phyloP scores from a whole-genome alignment of 805 yeast species.

The Kodamaea laetipori region DNA sequence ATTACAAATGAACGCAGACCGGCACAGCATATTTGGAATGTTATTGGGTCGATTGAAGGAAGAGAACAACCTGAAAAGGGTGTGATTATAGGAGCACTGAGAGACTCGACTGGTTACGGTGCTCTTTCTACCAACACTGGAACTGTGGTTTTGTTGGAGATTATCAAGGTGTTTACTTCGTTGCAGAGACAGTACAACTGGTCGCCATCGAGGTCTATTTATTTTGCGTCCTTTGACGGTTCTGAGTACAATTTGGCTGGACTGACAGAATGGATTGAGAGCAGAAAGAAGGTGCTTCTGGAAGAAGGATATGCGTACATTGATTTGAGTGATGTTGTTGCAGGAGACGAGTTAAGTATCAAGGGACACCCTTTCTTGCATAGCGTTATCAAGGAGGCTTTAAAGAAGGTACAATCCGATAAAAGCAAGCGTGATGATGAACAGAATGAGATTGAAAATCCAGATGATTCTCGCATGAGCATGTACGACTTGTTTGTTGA shows the following conservation, averaged over 20 bases:
- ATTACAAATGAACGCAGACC: constrained; percentile 46
- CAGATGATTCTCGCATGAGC: constrained; percentile 24
- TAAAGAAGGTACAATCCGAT: constrained; percentile 30
- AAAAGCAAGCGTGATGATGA: constrained; percentile 13
- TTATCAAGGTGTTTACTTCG: constrained; percentile 66
- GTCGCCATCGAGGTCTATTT: constrained; percentile 81
- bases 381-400: constrained; percentile 44
- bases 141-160: constrained; percentile 67
- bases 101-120: constrained; percentile 81
- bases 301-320: constrained; percentile 69
- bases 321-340: constrained; percentile 68
- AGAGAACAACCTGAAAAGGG: constrained; percentile 76
- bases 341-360: constrained; percentile 55
- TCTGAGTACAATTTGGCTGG: constrained; percentile 82
- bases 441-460: constrained; percentile 4
- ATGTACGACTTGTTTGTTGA: constrained; percentile 20
- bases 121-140: constrained; percentile 73
- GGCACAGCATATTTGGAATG: constrained; percentile 73
- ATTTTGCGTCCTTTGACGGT: constrained; percentile 84
- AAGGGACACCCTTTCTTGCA: constrained; percentile 68
- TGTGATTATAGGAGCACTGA: constrained; percentile 75
- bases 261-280: constrained; percentile 73
- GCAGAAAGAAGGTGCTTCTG: constrained; percentile 51
- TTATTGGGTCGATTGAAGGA: constrained; percentile 76
- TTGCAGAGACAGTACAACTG: constrained; percentile 68